Conservation (phyloP, 192 early-diverging fungal species). For the Entrophospora sp. region DNA sequence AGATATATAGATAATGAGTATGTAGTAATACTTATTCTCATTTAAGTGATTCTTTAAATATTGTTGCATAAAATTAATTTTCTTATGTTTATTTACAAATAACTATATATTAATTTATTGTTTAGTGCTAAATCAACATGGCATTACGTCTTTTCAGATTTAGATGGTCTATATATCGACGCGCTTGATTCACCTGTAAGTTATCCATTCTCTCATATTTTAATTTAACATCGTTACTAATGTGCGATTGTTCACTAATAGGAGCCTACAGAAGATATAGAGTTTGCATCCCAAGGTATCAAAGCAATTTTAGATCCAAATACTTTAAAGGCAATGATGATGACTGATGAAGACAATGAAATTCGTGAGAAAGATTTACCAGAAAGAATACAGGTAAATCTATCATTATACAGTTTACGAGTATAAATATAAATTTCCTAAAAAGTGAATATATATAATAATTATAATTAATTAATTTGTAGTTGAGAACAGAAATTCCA, state of each 20-base stretch:
- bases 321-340: constrained; percentile 76
- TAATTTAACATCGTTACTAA: neutral
- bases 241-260: neutral
- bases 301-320: constrained; percentile 41
- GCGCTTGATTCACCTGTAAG: neutral
- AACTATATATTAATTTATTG: too few relatives aligned
- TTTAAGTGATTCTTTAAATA: too few relatives aligned
- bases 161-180: neutral
- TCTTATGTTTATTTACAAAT: too few relatives aligned
- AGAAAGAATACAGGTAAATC: constrained; percentile 71
- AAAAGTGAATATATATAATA: neutral
- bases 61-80: too few relatives aligned
- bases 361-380: constrained; percentile 85
- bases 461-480: neutral
- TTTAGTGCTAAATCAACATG: neutral
- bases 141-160: neutral
- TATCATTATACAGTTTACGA: neutral
- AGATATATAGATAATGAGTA: constrained; percentile 28
- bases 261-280: neutral
- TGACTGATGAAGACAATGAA: constrained; percentile 86
- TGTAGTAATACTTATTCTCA: constrained; percentile 43
- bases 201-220: neutral
- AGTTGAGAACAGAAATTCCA: constrained; percentile 45
- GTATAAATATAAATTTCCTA: neutral
- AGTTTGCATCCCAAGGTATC: neutral